A percentile compares a stretch with the other conserved stretches of the same genome.
Evolutionary conservation across 306 rosid species (phyloP).

Genomic region (Prunus fruticosa): DNA sequence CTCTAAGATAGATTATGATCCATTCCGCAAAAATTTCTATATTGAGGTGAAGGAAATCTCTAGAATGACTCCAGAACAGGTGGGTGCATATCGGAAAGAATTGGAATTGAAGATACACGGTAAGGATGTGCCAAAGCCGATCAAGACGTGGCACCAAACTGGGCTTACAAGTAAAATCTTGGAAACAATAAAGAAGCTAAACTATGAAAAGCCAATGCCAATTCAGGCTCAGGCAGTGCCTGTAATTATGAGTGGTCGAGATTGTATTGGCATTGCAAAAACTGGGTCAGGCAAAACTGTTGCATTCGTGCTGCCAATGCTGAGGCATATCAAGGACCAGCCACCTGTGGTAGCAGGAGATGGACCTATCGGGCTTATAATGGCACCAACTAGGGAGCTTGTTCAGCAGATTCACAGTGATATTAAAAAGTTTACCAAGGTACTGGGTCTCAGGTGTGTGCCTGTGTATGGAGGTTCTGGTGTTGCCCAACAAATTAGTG

Average conservation of each 20-base stretch:
- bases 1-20: slow-evolving; percentile 78
- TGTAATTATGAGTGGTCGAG: slow-evolving; percentile 90
- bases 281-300: slow-evolving; percentile 97
- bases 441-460: slow-evolving; percentile 73
- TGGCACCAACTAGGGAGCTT: slow-evolving; percentile 98
- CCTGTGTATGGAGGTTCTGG: slow-evolving; percentile 99
- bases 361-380: slow-evolving; percentile 93
- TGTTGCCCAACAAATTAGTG: slow-evolving; percentile 97
- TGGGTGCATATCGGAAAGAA: slow-evolving; percentile 64
- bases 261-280: slow-evolving; percentile 93
- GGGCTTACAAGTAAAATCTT: slow-evolving; percentile 86
- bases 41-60: slow-evolving; percentile 77
- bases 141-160: slow-evolving; percentile 89
- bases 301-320: slow-evolving; percentile 93
- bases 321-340: slow-evolving; percentile 99
- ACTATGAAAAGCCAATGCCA: slow-evolving; percentile 85
- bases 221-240: slow-evolving; percentile 96
- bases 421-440: slow-evolving; percentile 74
- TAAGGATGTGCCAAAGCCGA: slow-evolving; percentile 93
- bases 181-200: slow-evolving; percentile 77
- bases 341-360: slow-evolving; percentile 86
- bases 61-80: slow-evolving; percentile 66
- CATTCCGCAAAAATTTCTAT: slow-evolving; percentile 69
- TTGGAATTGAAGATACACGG: slow-evolving; percentile 95
- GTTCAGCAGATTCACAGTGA: slow-evolving; percentile 96